A percentile compares a stretch with the other conserved stretches of the same genome.
Evolutionary conservation across 163 green algal genomes (phyloP).

Genomic region (Chlamydomonas reinhardtii): DNA sequence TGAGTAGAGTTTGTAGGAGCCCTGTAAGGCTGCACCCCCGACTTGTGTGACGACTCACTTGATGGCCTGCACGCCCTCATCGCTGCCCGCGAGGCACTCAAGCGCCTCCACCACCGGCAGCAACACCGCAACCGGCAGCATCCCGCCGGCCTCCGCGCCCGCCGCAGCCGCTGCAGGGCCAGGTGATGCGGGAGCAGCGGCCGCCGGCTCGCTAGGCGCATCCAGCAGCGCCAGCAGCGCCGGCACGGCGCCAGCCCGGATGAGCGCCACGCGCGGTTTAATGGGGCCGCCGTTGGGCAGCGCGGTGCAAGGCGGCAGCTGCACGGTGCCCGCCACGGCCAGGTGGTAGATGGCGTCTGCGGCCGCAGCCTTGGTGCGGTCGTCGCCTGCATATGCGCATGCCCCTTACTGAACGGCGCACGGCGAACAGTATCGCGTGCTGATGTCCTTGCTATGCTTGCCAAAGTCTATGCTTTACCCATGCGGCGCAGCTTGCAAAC

Average conservation of each 20-base stretch:
- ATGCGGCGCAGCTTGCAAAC: too few relatives aligned
- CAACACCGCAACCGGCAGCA: neutral
- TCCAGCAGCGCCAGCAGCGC: conserved; percentile 32
- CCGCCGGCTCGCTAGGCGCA: neutral
- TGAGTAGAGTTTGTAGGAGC: too few relatives aligned
- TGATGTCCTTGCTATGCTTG: too few relatives aligned
- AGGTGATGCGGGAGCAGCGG: neutral
- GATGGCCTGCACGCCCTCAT: conserved; percentile 37
- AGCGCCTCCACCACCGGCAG: conserved; percentile 27
- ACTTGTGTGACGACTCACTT: conserved; percentile 3
- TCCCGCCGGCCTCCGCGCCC: neutral
- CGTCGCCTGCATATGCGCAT: neutral
- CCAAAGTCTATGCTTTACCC: too few relatives aligned
- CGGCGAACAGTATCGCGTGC: too few relatives aligned
- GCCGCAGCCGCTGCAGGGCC: neutral
- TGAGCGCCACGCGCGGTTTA: neutral
- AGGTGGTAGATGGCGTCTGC: conserved; percentile 21
- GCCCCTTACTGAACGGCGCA: neutral
- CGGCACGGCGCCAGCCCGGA: conserved; percentile 22
- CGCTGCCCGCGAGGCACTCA: conserved; percentile 19
- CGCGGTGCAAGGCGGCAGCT: conserved; percentile 30
- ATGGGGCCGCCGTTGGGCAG: neutral
- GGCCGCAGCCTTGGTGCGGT: conserved; percentile 15
- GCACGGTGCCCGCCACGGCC: conserved; percentile 1
- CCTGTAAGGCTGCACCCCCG: too few relatives aligned